Base-by-base conservation (phyloP, 1,139 yeast genomes). In the Candida tunisiensis region DNA sequence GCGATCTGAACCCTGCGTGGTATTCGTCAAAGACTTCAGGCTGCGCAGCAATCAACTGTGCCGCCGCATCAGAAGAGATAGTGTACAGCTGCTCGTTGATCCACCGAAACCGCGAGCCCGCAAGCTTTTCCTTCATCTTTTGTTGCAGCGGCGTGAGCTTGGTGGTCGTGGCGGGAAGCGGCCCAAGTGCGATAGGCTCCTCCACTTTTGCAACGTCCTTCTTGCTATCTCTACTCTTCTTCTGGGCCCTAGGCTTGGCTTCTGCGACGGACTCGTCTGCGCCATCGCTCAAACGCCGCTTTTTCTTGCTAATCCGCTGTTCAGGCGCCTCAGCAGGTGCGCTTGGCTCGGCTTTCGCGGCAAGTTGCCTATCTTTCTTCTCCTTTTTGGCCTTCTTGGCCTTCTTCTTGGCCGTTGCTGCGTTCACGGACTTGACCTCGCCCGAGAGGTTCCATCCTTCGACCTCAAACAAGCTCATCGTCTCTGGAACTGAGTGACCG, bases 91-190 rank as follows among this genome's bases (percentile, higher is more conserved):
- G 93, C 50, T 88, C 98, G 48, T 88, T 88, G 46, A 88, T 91
- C 96, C 96, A 88, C 49, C 99, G 65, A 54, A 88, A 88, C 41
- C 98, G 60, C 0, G 96, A 83, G 0, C 98, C 99, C 2, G 93
- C 71, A 25, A 88, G 64, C 49, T 88, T 88, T 27, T 80, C 83
- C 73, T 82, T 70, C 96, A 88, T 88, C 47, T 88, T 91, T 42
- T 78, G 82, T 50, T 91, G 98, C 38, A 91, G 57, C 10, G 95
- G 93, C 0, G 96, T 85, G 28, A 88, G 57, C 31, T 74, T 74
- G 1, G 58, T 39, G 20, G 37, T 38, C 23, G 37, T 34, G 15
- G 46, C 22, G 6, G 16, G n/a, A n/a, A n/a, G n/a, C n/a, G n/a
- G n/a, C n/a, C 17, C 7, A n/a, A n/a, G n/a, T n/a, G 22, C 13